Evolutionary conservation across 805 yeast genomes (phyloP).

Genomic region (Ogataea angusta): DNA sequence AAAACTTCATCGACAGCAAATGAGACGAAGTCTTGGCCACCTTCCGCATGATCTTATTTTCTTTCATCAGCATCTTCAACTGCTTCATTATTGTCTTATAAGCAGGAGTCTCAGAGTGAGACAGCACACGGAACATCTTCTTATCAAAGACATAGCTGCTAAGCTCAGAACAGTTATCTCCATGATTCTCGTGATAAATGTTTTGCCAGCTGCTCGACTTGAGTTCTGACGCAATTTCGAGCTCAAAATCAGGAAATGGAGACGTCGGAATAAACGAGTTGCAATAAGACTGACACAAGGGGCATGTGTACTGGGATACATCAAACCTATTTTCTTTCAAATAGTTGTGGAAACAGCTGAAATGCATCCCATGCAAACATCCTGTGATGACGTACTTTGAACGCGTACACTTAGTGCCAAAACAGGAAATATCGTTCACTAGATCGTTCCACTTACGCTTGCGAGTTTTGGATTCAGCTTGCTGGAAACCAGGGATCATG

Average conservation of each 20-base stretch:
- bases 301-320: conserved; percentile 38
- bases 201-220: conserved; percentile 18
- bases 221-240: conserved; percentile 21
- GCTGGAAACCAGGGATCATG: conserved; percentile 22
- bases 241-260: conserved; percentile 25
- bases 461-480: conserved; percentile 6
- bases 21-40: conserved; percentile 13
- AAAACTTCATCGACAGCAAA: conserved; percentile 13
- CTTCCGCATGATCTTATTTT: conserved; percentile 14
- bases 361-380: conserved; percentile 56
- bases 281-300: conserved; percentile 46
- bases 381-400: conserved; percentile 37
- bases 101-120: conserved; percentile 17
- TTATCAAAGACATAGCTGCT: conserved; percentile 28
- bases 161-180: conserved; percentile 31
- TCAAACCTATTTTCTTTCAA: conserved; percentile 20
- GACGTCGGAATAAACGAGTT: conserved; percentile 46
- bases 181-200: conserved; percentile 27
- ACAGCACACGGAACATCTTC: conserved; percentile 25
- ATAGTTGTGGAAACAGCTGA: conserved; percentile 38
- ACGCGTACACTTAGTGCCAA: conserved; percentile 27
- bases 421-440: conserved; percentile 28
- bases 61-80: conserved; percentile 20
- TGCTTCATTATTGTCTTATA: conserved; percentile 22
- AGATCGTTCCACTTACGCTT: conserved; percentile 19